Percentiles rank a stretch among this genome's conserved stretches.
These are phyloP conservation scores for Pseudopithomyces chartarum DNA, from an alignment of 2,329 filamentous ascomycete species.

Conservation along the genomic window DNA sequence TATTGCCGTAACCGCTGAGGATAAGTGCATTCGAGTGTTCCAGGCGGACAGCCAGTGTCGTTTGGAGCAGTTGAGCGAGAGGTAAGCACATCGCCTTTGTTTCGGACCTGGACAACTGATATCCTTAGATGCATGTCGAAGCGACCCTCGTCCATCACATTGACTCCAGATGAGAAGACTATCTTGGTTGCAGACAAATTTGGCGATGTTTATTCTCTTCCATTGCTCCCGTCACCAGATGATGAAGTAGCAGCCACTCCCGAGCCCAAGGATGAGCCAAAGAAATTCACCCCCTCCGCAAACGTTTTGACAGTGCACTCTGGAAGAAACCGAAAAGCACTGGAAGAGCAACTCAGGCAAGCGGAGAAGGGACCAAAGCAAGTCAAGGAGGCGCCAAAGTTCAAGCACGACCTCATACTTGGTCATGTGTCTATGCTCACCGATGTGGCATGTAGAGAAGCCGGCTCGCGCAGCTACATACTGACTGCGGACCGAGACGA, in stretches of 20 bases:
- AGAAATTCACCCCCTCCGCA: conserved; percentile 58
- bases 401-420: conserved; percentile 78
- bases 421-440: conserved; percentile 97
- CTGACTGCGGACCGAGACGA: conserved; percentile 73
- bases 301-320: conserved; percentile 66
- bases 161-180: conserved; percentile 71
- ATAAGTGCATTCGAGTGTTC: conserved; percentile 89
- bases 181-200: conserved; percentile 94
- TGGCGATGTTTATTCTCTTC: conserved; percentile 90
- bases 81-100: conserved; percentile 54
- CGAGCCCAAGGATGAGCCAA: conserved; percentile 28
- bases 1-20: conserved; percentile 82
- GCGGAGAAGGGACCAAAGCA: conserved; percentile 49
- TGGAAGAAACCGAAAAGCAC: conserved; percentile 61
- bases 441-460: conserved; percentile 64
- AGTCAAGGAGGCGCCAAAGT: conserved; percentile 58
- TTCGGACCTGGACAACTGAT: conserved; percentile 15
- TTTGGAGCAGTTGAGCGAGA: conserved; percentile 71
- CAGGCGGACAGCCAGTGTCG: conserved; percentile 65
- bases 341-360: conserved; percentile 61
- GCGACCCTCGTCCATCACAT: conserved; percentile 75
- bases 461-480: conserved; percentile 62
- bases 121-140: conserved; percentile 80
- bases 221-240: conserved; percentile 61
- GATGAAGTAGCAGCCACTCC: conserved; percentile 32